A percentile compares a stretch with the other conserved stretches of the same genome.
Evolutionary conservation across 2,329 filamentous ascomycete species (phyloP).

Genomic region (Hymenoscyphus linearis): DNA sequence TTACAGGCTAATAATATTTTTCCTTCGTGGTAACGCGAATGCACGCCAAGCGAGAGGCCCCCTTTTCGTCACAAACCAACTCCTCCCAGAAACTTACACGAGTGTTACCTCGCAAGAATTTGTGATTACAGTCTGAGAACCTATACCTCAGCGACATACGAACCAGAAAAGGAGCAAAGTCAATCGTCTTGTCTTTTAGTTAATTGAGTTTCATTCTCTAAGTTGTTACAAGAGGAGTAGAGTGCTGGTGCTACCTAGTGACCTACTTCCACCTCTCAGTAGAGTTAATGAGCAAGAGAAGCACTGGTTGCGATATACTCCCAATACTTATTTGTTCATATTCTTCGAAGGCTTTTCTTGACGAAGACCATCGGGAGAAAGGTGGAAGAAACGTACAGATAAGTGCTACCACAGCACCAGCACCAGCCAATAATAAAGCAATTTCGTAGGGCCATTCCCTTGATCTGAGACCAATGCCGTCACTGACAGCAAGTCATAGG

Average conservation of each 20-base stretch:
- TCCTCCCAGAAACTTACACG: not conserved
- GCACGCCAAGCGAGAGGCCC: not conserved
- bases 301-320: conserved; percentile 8
- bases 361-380: conserved; percentile 44
- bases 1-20: not conserved
- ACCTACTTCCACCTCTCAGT: no score
- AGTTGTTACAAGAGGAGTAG: no score
- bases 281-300: not conserved
- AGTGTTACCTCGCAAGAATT: no score
- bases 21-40: not conserved
- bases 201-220: no score
- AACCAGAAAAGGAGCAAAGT: no score
- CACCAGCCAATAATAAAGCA: conserved; percentile 41
- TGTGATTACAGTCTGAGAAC: no score
- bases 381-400: conserved; percentile 37
- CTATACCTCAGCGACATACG: no score
- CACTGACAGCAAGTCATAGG: conserved; percentile 26
- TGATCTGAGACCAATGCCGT: conserved; percentile 39
- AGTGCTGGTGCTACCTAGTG: no score
- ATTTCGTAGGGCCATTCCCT: conserved; percentile 38
- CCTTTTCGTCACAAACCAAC: not conserved
- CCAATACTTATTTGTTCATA: conserved; percentile 35
- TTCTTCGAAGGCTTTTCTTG: conserved; percentile 40
- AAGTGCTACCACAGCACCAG: conserved; percentile 36
- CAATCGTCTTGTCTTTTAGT: no score